Base-by-base conservation (phyloP, 2,329 filamentous ascomycete species). In the Endoconidiophora polonica region DNA sequence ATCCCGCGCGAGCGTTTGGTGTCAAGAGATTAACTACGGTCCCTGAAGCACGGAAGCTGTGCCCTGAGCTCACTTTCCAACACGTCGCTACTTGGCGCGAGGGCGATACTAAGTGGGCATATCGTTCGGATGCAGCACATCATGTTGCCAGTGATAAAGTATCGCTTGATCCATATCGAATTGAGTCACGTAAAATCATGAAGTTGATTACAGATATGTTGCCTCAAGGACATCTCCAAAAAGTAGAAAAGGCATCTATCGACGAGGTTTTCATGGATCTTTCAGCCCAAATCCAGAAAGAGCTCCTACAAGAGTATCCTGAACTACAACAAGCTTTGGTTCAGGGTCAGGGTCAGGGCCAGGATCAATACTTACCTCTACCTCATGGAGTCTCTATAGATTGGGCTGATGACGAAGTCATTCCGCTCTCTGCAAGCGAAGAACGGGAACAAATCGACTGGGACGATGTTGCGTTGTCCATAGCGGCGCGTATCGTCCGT, bases 251-350 rank as follows among this genome's bases (percentile, higher is more conserved):
- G 62, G 91, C 90, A 16, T 82, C 86, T 59, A 84, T 96, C 50
- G 91, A 98, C 61, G 91, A 98, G 64, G 87, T 95, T 6, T 98
- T 95, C 60, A 68, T 96, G 54, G 91, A 98, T 64, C 65, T 98
- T 46, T 94, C 86, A 7, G 81, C 83, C 0, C 83, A 95, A 54
- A 74, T 95, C 2, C 84, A 93, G 62, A 72, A 72, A 2, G 70
- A 83, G 24, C 66, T 98, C 45, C 64, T 94, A 39, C 72, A 84
- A 56, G 70, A 84, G 47, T 94, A 86, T 62, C 79, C 85, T 0
- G 81, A 91, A 61, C 65, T 96, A 46, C 18, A 33, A 44, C 26
- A 44, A 23, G 33, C 52, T 29, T 40, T 39, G 12, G 16, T 26
- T 23, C 22, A 29, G 12, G 40, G 16, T 7, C 22, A 61, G 63